Evolutionary conservation across 345 rosid species (phyloP).

Genomic region (Gossypium mustelinum): DNA sequence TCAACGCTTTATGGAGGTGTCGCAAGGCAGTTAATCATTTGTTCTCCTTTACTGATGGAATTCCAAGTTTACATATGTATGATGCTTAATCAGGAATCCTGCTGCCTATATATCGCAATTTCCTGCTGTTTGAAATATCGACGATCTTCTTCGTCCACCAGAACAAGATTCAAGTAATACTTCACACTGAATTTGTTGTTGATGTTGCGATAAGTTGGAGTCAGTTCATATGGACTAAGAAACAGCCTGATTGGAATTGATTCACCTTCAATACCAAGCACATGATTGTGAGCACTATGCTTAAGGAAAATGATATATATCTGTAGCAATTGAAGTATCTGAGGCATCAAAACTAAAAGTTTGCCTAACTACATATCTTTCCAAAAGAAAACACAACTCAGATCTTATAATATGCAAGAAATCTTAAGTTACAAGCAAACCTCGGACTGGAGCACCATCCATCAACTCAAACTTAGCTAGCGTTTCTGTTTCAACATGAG

Average conservation of each 20-base stretch:
- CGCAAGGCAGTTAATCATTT: conserved; percentile 10
- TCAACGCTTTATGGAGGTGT: conserved; percentile 33
- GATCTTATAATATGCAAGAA: conserved; percentile 1
- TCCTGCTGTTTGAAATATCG: conserved; percentile 98
- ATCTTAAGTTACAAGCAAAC: conserved; percentile 28
- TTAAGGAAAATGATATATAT: background rate
- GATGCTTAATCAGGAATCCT: conserved; percentile 46
- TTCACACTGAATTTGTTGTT: conserved; percentile 98
- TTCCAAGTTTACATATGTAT: conserved; percentile 1
- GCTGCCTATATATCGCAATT: conserved; percentile 78
- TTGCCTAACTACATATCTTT: background rate
- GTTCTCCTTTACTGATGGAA: conserved; percentile 17
- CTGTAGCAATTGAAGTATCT: background rate
- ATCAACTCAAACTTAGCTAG: conserved; percentile 94
- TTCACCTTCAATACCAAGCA: conserved; percentile 52
- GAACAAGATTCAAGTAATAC: conserved; percentile 89
- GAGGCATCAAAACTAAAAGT: background rate
- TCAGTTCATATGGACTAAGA: conserved; percentile 86
- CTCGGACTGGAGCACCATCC: conserved; percentile 99
- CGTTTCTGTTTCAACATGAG: conserved; percentile 95
- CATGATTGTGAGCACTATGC: conserved; percentile 8
- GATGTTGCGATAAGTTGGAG: conserved; percentile 88
- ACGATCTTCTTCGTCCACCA: conserved; percentile 95
- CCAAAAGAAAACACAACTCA: background rate
- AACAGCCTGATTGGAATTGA: conserved; percentile 95